Base-by-base conservation (phyloP, 2,329 filamentous ascomycete genomes). In the Fusarium verrucosum region DNA sequence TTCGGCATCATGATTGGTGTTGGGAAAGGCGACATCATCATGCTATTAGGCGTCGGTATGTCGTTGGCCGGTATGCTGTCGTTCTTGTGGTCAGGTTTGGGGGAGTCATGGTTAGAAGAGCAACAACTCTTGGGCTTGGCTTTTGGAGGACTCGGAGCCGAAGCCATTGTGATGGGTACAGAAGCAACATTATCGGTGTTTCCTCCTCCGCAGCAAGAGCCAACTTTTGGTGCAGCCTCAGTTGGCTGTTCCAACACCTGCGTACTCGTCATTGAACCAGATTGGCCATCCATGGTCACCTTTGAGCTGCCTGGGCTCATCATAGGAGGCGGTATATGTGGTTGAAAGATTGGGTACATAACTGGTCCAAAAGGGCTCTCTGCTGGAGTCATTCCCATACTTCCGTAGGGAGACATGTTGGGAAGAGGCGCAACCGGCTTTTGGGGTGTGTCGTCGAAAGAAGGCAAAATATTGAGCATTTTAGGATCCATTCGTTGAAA, bases 401-500 rank as follows among this genome's bases (percentile, higher is more conserved):
- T 58, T 8, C 68, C 69, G 42, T 74, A 78, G 7, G 72, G 52
- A 17, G 69, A 62, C 50, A 70, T 61, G 23, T 69, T 69, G 3
- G 72, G 59, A 46, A 57, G 65, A 45, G 63, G 60, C 62, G 56
- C 49, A 51, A 60, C 61, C 66, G 72, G 55, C 26, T 67, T 70
- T 36, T 66, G 72, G 35, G 70, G 71, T 22, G 74, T 70, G 36
- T 65, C 58, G 38, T 69, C 72, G 44, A 70, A 75, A 13, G 75
- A 70, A 4, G 78, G 73, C 41, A 83, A 53, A 43, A 86, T 74
- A 68, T 85, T 87, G 57, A 85, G 71, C 57, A 80, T 81, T 63
- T 74, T 80, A n/a, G 79, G 76, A 63, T 87, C 82, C 76, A 87
- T 85, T 56, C 84, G 80, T 43, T 82, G 79, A 16, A 88, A 72